Evolutionary conservation across 1,139 yeast species (phyloP).

Genomic region (Debaryomyces coudertii): DNA sequence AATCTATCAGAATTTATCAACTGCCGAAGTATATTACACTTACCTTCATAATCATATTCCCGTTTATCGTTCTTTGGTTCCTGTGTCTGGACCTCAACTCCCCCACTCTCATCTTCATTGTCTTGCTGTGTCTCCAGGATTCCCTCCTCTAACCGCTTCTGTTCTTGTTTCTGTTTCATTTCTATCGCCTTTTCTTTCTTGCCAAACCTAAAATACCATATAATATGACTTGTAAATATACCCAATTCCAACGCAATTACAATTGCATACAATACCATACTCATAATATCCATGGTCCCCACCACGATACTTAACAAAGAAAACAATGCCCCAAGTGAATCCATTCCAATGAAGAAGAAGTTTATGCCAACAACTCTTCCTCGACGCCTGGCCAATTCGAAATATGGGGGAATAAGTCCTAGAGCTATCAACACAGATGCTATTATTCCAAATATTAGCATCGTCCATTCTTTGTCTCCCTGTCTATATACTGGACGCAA

Average conservation of each 20-base stretch:
- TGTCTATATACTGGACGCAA: constrained; percentile 66
- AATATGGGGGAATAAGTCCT: constrained; percentile 88
- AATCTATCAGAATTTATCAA: background rate
- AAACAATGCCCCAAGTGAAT: constrained; percentile 78
- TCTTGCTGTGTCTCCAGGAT: background rate
- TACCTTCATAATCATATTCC: background rate
- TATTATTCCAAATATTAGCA: constrained; percentile 72
- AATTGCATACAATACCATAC: constrained; percentile 71
- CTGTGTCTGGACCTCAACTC: background rate
- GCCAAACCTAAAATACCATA: constrained; percentile 69
- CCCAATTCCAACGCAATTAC: constrained; percentile 79
- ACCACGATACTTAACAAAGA: constrained; percentile 69
- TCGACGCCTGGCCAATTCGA: constrained; percentile 73
- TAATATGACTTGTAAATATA: constrained; percentile 65
- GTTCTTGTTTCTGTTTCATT: constrained; percentile 10
- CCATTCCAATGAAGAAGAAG: constrained; percentile 77
- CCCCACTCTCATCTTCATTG: background rate
- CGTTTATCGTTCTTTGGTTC: background rate
- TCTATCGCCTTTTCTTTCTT: constrained; percentile 26
- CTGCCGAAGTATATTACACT: too few species aligned
- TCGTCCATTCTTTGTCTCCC: constrained; percentile 73
- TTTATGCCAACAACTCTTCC: constrained; percentile 91
- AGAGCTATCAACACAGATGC: constrained; percentile 76
- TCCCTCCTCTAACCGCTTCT: background rate
- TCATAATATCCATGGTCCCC: constrained; percentile 70